Percentiles rank a stretch among this genome's conserved stretches.
Conservation (phyloP, 768 basidiomycete species). For the Lyophyllum shimeji region DNA sequence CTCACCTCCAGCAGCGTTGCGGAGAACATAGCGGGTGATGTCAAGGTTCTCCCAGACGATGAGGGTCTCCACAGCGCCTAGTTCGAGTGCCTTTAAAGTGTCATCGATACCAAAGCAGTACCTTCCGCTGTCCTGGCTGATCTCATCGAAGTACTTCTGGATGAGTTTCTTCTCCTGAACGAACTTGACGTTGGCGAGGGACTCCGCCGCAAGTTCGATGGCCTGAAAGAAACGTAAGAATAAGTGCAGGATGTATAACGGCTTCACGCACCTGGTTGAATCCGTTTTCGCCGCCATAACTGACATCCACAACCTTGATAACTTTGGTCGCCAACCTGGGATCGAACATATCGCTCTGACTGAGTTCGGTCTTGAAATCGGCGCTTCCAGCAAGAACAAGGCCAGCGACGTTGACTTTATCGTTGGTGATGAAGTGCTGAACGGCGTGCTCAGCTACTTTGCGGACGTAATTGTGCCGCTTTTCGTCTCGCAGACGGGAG, state of each 20-base stretch:
- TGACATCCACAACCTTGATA: slow-evolving; percentile 98
- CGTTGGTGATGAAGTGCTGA: slow-evolving; percentile 96
- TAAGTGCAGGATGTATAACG: not conserved
- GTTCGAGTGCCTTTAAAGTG: slow-evolving; percentile 92
- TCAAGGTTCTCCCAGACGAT: slow-evolving; percentile 99
- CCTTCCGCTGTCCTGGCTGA: slow-evolving; percentile 93
- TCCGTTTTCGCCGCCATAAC: slow-evolving; percentile 97
- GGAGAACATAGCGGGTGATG: slow-evolving; percentile 81
- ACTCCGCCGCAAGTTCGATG: slow-evolving; percentile 95
- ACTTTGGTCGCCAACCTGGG: slow-evolving; percentile 83
- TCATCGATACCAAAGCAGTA: slow-evolving; percentile 99
- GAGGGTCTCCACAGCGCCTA: slow-evolving; percentile 95
- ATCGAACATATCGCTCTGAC: slow-evolving; percentile 97
- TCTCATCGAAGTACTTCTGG: slow-evolving; percentile 98
- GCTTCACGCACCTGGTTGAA: slow-evolving; percentile 87
- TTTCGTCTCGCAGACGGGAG: slow-evolving; percentile 98
- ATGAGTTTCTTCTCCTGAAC: slow-evolving; percentile 99
- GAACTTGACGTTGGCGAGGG: slow-evolving; percentile 97
- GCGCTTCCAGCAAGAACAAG: slow-evolving; percentile 95
- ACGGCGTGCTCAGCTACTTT: slow-evolving; percentile 98
- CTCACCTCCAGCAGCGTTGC: slow-evolving; percentile 89
- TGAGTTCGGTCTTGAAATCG: slow-evolving; percentile 98
- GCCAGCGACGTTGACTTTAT: slow-evolving; percentile 98
- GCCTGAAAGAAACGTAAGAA: slow-evolving; percentile 51
- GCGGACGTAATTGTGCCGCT: slow-evolving; percentile 98